Conservation (phyloP, 2,329 filamentous ascomycete species). For the Lasiodiplodia sp. region DNA sequence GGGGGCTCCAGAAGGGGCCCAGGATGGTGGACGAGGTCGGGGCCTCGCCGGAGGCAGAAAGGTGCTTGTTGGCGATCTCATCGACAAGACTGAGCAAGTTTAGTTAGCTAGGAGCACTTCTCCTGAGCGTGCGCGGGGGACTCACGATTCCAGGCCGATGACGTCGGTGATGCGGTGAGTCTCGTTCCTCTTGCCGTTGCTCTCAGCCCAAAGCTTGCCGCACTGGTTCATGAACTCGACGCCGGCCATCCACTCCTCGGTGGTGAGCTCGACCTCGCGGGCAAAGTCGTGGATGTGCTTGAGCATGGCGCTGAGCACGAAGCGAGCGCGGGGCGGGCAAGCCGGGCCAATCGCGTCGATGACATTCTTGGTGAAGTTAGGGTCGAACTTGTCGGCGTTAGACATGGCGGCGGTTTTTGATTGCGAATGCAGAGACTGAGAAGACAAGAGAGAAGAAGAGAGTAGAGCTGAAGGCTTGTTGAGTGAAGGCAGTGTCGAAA, state of each 20-base stretch:
- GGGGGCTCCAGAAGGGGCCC: slow-evolving; percentile 79
- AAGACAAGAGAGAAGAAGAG: neutral
- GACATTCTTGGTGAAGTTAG: slow-evolving; percentile 77
- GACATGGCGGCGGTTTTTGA: slow-evolving; percentile 16
- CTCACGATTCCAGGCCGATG: slow-evolving; percentile 75
- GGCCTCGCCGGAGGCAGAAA: slow-evolving; percentile 66
- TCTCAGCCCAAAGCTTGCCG: slow-evolving; percentile 64
- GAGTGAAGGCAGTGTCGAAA: neutral
- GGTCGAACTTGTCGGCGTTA: slow-evolving; percentile 64
- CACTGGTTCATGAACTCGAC: slow-evolving; percentile 79
- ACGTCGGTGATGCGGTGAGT: slow-evolving; percentile 76
- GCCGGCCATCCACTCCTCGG: slow-evolving; percentile 78
- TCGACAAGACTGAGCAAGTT: slow-evolving; percentile 62
- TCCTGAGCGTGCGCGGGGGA: slow-evolving; percentile 32
- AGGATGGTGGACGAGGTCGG: slow-evolving; percentile 80
- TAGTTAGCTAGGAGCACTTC: neutral
- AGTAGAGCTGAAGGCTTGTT: neutral
- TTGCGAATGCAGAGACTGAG: neutral
- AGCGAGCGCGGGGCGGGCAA: slow-evolving; percentile 69
- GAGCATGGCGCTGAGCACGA: slow-evolving; percentile 70
- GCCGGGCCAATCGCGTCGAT: slow-evolving; percentile 77
- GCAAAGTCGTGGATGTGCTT: slow-evolving; percentile 80
- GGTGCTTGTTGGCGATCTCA: slow-evolving; percentile 70
- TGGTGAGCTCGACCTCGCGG: slow-evolving; percentile 77
- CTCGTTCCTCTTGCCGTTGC: slow-evolving; percentile 74